A percentile compares a stretch with the other conserved stretches of the same genome.
phyloP scores from a whole-genome alignment of 495 filamentous ascomycete species.

The Staphylotrichum longicolle region DNA sequence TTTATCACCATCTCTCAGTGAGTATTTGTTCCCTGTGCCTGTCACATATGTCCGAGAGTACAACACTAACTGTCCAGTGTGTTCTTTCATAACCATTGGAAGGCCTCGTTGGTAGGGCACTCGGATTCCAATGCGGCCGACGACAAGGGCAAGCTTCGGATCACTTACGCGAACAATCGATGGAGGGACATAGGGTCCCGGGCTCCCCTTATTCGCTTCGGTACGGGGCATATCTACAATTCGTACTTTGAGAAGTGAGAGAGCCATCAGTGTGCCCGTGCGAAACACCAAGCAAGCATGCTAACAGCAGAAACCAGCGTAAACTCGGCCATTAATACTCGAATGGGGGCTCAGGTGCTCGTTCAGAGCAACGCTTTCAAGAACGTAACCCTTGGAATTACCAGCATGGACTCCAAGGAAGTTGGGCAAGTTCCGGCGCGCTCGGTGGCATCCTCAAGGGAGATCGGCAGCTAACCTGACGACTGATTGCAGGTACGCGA shows the following conservation, averaged over 20 bases:
- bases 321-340: constrained; percentile 61
- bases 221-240: constrained; percentile 54
- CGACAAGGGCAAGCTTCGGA: constrained; percentile 56
- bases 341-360: constrained; percentile 62
- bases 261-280: not conserved
- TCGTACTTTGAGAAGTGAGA: constrained; percentile 40
- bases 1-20: constrained; percentile 51
- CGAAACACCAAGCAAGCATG: not conserved
- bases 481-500: constrained; percentile 30
- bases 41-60: too few relatives aligned
- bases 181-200: constrained; percentile 61
- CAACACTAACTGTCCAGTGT: constrained; percentile 29
- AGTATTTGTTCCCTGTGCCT: too few relatives aligned
- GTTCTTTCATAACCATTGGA: constrained; percentile 64
- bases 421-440: constrained; percentile 31
- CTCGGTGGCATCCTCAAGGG: not conserved
- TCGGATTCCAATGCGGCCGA: constrained; percentile 48
- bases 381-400: constrained; percentile 46
- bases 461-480: not conserved
- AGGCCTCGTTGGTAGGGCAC: constrained; percentile 63
- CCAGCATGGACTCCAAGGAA: constrained; percentile 55
- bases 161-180: too few relatives aligned
- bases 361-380: constrained; percentile 61
- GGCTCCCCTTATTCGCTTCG: constrained; percentile 60
- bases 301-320: constrained; percentile 30